A percentile compares a stretch with the other conserved stretches of the same genome.
Conservation (phyloP, 305 asterid species). For the Plantago lanceolata region DNA sequence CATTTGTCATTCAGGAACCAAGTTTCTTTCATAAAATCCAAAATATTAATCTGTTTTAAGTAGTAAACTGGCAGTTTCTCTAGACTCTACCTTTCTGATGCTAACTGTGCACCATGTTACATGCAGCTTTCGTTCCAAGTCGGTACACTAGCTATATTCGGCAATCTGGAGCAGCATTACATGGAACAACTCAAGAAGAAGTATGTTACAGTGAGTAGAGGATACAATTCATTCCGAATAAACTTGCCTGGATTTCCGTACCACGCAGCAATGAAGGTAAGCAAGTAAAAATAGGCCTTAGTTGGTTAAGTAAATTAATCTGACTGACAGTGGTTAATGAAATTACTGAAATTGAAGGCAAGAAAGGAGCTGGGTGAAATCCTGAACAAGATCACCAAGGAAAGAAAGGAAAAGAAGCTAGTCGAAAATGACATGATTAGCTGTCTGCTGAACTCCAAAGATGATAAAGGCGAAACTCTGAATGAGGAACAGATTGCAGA, state of each 20-base stretch:
- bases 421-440: constrained; percentile 46
- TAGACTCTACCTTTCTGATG: too few relatives aligned
- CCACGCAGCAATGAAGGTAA: constrained; percentile 55
- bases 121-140: constrained; percentile 70
- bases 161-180: constrained; percentile 41
- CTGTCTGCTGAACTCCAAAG: constrained; percentile 43
- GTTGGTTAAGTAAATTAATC: too few relatives aligned
- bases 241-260: constrained; percentile 56
- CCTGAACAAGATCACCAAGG: constrained; percentile 42
- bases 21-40: background rate
- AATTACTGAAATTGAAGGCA: constrained; percentile 39
- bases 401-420: constrained; percentile 46
- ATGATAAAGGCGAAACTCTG: constrained; percentile 42
- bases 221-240: constrained; percentile 77
- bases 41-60: background rate
- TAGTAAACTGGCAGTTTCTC: background rate
- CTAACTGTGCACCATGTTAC: background rate
- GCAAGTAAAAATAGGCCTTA: background rate
- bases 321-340: background rate
- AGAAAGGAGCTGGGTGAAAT: constrained; percentile 60
- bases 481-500: constrained; percentile 69
- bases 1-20: constrained; percentile 2
- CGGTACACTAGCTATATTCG: constrained; percentile 62
- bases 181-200: constrained; percentile 60
- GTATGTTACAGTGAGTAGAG: constrained; percentile 52